Evolutionary conservation across 345 rosid species (phyloP).

Genomic region (Combretum micranthum): DNA sequence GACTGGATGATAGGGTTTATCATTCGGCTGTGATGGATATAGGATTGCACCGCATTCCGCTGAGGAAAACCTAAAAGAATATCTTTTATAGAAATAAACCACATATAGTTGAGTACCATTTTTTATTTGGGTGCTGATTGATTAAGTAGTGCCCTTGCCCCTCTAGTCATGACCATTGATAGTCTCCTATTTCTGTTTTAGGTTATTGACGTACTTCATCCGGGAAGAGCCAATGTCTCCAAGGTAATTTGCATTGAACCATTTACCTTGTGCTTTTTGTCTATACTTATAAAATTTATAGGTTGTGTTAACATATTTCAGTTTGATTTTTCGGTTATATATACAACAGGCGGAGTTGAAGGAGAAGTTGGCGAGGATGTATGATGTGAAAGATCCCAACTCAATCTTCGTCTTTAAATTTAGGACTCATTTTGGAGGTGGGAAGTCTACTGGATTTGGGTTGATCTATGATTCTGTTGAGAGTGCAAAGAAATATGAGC

Average conservation of each 20-base stretch:
- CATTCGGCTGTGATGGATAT: no score
- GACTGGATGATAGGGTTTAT: no score
- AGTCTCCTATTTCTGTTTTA: conserved; percentile 8
- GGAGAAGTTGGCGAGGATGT: conserved; percentile 48
- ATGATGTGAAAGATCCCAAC: conserved; percentile 58
- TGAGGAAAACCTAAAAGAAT: conserved; percentile 15
- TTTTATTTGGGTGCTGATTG: neutral
- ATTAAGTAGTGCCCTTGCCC: neutral
- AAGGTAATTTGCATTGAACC: conserved; percentile 31
- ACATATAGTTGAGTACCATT: neutral
- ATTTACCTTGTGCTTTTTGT: neutral
- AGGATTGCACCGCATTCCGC: no score
- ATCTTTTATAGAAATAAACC: no score
- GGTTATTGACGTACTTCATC: conserved; percentile 72
- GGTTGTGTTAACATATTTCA: neutral
- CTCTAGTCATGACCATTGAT: neutral
- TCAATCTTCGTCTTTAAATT: conserved; percentile 65
- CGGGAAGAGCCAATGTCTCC: conserved; percentile 67
- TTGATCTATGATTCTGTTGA: conserved; percentile 58
- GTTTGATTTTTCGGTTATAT: neutral
- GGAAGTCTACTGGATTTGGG: conserved; percentile 69
- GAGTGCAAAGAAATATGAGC: conserved; percentile 64
- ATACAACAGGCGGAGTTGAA: conserved; percentile 45
- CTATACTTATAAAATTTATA: conserved; percentile 17
- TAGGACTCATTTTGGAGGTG: conserved; percentile 73